Base-by-base conservation (phyloP, 2,329 filamentous ascomycete genomes). In the Ascochyta pisi region DNA sequence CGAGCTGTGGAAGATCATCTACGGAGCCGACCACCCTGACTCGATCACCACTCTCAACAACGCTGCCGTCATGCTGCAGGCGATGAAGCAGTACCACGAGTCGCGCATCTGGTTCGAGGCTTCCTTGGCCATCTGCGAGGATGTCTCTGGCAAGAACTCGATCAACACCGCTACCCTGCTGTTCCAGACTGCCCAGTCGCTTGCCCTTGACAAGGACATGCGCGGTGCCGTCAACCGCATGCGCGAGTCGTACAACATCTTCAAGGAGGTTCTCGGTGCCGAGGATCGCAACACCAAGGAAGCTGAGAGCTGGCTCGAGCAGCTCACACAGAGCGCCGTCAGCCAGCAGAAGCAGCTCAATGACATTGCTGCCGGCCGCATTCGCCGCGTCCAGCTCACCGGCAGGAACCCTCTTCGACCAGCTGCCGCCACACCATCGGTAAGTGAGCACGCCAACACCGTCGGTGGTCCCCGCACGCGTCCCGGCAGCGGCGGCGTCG, bases 21-120 rank as follows among this genome's bases (percentile, higher is more conserved):
- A 97, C 73, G 95, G 95, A 29, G 82, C 89, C 27, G 90, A 92
- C 68, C 95, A 99, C 78, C 95, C 95, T 3, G 95, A 99, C 78
- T 96, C 92, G 8, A 97, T 99, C 78, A 99, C 96, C 8, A 98
- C 95, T 15, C 89, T 98, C 78, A 99, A 98, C 84, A 99, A 99
- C 71, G 94, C 92, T 19, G 95, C 95, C 7, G 95, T 99, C 57
- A 99, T 99, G 95, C 86, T 99, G 55, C 95, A 99, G 78, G 89
- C 92, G 52, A 85, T 97, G 67, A 96, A 98, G 82, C 88, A 90
- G 58, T 99, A 96, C 80, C 89, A 94, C 68, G 92, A 96, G 78
- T 98, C 94, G 41, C 89, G 95, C 47, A 83, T 94, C 60, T 99
- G 95, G 95, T 99, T 99, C 73, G 95, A 98, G 77, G 89, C 92